Evolutionary conservation across 2,329 filamentous ascomycete genomes (phyloP), one percentile per base, ranked within the genome.

Genomic region (Fonsecaea pugnacius): DNA sequence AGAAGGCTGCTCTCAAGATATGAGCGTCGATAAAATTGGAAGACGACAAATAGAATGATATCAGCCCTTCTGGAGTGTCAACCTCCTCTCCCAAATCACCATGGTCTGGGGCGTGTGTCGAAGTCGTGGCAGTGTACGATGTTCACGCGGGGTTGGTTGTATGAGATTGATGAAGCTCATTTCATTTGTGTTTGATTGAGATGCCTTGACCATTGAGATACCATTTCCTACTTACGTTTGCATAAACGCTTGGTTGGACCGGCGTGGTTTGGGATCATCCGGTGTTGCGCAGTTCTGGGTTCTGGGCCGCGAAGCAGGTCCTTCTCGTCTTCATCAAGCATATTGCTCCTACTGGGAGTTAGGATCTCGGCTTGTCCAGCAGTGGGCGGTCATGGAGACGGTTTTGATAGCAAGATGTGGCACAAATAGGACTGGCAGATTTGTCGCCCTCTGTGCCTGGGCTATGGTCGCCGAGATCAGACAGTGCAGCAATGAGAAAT

Each of bases 1-100:
- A 68, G 33, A 68, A 68, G 50, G 33, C 56, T 16, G 46, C 33
- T 10, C 57, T 59, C 6, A 59, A 59, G 43, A 48, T 48, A 27
- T 48, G 43, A 48, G 18, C 1, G 43, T 27, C 43, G 9, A 24
- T 14, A 27, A 48, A 24, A 10, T 4, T 27, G 43, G 43, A 18
- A 16, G 43, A 48, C 21, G 8, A 12, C 9, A 16, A 48, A 24
- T 27, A 14, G 43, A 48, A 12, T 3, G 21, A 27, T 18, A 14
- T 24, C 43, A 24, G 18, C 21, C 21, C 43, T 48, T 4, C 21
- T 10, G 7, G 43, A 24, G 43, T 24, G 43, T 27, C 43, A 27
- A 27, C 9, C n/a, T 12, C 14, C 21, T 30, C 21, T 27, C 43
- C 24, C 43, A 18, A 24, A 12, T 16, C 43, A 48, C 21, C 18